Base-by-base conservation (phyloP, 805 yeast genomes). In the Blastobotrys chiropterorum region DNA sequence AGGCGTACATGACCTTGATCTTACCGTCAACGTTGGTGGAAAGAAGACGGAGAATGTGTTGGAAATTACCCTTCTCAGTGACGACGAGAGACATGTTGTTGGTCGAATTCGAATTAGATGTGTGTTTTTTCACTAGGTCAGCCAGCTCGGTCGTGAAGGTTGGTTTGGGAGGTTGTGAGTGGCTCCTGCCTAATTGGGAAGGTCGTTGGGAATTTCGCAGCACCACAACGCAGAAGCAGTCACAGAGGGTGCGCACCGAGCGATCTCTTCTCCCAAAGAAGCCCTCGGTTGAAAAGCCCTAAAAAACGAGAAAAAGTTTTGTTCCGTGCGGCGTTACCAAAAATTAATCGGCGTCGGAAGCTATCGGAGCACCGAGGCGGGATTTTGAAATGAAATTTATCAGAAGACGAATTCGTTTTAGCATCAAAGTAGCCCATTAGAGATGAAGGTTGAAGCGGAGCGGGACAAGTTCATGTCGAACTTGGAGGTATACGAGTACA, bases 1-100 rank as follows among this genome's bases (percentile, higher is more conserved):
- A 83, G 77, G 99, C 99, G 88, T 90, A 95, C 94, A 94, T 95
- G 79, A 94, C 85, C 86, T 94, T 94, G 85, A 92, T 92, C 90
- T 95, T 90, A 86, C 99, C 99, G 80, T 94, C 99, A 77, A 94
- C 97, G 90, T 94, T 94, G 81, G 99, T 94, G 90, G 95, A 94
- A 81, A 94, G 89, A 83, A 94, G 88, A 92, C 97, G 99, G 82
- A 94, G 87, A 82, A 94, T 94, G 95, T 94, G 99, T 83, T 95
- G 99, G 95, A 95, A 94, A 77, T 94, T 87, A 78, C 96, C 96
- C 81, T 88, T 85, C 82, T 94, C 99, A 81, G 88, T 94, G 78
- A 94, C 94, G 80, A 90, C 97, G 83, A 89, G 84, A 76, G 96
- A 86, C 96, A 88, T 87, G 68, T 77, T 81, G 78, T 45, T n/a